These are phyloP conservation scores for Lentinula raphanica DNA, from an alignment of 768 basidiomycete species.

Conservation along the genomic window DNA sequence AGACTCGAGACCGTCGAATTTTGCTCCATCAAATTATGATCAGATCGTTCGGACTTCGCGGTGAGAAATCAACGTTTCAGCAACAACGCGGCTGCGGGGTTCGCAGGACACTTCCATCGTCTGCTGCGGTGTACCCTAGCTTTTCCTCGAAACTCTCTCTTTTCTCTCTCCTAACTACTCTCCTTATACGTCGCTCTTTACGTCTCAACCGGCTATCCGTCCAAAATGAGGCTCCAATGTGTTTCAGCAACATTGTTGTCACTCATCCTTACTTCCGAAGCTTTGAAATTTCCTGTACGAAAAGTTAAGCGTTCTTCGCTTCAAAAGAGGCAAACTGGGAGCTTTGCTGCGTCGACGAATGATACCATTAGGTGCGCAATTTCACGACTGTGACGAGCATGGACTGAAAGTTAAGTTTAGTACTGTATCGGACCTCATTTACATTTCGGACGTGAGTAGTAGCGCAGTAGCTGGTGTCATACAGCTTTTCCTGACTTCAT, in stretches of 20 bases:
- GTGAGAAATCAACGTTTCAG: neutral
- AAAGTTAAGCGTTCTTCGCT: constrained; percentile 31
- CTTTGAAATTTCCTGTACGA: constrained; percentile 43
- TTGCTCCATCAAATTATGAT: neutral
- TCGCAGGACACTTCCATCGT: neutral
- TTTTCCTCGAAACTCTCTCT: constrained; percentile 5
- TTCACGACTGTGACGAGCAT: constrained; percentile 17
- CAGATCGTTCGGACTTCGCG: neutral
- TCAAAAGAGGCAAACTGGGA: constrained; percentile 29
- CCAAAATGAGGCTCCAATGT: constrained; percentile 35
- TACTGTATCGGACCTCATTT: constrained; percentile 71
- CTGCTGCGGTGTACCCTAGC: constrained; percentile 13
- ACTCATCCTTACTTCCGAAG: constrained; percentile 33
- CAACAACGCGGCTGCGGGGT: too few relatives aligned
- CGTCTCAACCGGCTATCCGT: neutral
- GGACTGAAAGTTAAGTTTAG: constrained; percentile 44
- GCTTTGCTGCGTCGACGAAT: constrained; percentile 28
- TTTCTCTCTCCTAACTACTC: constrained; percentile 8
- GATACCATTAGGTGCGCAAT: constrained; percentile 15
- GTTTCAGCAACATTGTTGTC: constrained; percentile 34
- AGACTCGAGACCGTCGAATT: neutral
- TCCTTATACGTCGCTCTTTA: constrained; percentile 20
- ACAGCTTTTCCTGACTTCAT: neutral
- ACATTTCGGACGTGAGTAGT: constrained; percentile 65
- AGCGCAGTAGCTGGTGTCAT: constrained; percentile 8